Conservation (phyloP, 2,329 filamentous ascomycete species). For the Dendryphion nanum region DNA sequence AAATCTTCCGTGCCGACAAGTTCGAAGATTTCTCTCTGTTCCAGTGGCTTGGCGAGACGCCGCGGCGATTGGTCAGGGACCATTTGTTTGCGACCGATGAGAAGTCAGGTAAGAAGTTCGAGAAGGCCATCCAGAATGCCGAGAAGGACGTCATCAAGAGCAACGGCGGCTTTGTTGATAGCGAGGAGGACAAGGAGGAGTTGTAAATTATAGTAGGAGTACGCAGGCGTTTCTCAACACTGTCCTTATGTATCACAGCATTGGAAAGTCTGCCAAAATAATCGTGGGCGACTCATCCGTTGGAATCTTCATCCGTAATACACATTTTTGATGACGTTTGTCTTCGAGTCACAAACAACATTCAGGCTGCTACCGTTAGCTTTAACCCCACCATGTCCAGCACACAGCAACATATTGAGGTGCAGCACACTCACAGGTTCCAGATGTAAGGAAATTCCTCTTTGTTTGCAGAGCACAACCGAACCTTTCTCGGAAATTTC, state of each 20-base stretch:
- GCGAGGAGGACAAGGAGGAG: constrained; percentile 24
- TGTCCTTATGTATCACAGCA: not conserved
- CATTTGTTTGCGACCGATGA: constrained; percentile 64
- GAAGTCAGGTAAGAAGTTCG: constrained; percentile 62
- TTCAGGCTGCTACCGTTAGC: constrained; percentile 8
- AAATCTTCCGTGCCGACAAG: constrained; percentile 70
- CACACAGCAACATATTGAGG: not conserved
- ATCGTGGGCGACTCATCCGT: not conserved
- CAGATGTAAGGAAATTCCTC: constrained; percentile 7
- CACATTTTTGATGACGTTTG: constrained; percentile 9
- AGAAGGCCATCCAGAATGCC: constrained; percentile 60
- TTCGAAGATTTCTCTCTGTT: constrained; percentile 73
- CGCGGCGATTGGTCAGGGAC: constrained; percentile 63
- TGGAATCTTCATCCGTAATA: constrained; percentile 6
- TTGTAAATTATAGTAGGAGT: too few species aligned
- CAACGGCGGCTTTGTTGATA: constrained; percentile 24
- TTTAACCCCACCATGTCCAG: not conserved
- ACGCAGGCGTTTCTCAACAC: too few species aligned
- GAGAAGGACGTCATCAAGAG: constrained; percentile 52
- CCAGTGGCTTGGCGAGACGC: constrained; percentile 74
- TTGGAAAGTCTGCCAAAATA: too few species aligned
- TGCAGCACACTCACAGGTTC: constrained; percentile 9
- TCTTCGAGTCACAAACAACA: constrained; percentile 10
- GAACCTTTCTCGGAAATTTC: constrained; percentile 8
- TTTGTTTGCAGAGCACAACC: constrained; percentile 1